phyloP scores from a whole-genome alignment of 192 early-diverging fungal genomes.

The Dispira simplex region DNA sequence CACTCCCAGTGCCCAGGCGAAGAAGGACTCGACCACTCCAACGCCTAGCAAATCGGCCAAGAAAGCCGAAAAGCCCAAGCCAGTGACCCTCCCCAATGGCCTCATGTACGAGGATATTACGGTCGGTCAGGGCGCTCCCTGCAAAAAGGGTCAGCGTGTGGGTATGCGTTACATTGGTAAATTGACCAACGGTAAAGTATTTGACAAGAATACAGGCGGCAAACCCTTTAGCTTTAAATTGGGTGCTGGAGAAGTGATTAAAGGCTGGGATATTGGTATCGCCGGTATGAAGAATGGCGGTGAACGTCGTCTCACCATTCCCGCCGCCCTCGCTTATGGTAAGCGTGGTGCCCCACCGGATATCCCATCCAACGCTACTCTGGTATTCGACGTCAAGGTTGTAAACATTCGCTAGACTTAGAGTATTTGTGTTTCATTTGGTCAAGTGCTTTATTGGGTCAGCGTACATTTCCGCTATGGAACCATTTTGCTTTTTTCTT shows the following conservation, averaged over 20 bases:
- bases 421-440: too few species aligned
- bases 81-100: conserved; percentile 52
- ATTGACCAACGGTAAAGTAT: conserved; percentile 84
- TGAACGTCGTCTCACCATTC: conserved; percentile 81
- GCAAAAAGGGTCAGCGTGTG: conserved; percentile 44
- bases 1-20: conserved; percentile 7
- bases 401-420: conserved; percentile 25
- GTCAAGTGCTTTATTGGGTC: too few species aligned
- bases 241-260: conserved; percentile 84
- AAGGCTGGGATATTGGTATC: conserved; percentile 89
- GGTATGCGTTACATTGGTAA: conserved; percentile 92
- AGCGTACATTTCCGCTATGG: too few species aligned
- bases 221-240: conserved; percentile 81
- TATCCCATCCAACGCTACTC: conserved; percentile 76
- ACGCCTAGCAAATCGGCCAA: conserved; percentile 17
- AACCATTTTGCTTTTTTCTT: too few species aligned
- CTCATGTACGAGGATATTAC: conserved; percentile 68
- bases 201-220: conserved; percentile 88
- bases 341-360: conserved; percentile 85
- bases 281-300: conserved; percentile 86
- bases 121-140: conserved; percentile 41
- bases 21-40: conserved; percentile 20
- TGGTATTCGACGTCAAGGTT: conserved; percentile 85
- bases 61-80: conserved; percentile 27
- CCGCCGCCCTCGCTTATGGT: conserved; percentile 52